A percentile compares a stretch with the other conserved stretches of the same genome.
Evolutionary conservation across 1,284 basidiomycete species (phyloP).

Genomic region (Irpex sp.): DNA sequence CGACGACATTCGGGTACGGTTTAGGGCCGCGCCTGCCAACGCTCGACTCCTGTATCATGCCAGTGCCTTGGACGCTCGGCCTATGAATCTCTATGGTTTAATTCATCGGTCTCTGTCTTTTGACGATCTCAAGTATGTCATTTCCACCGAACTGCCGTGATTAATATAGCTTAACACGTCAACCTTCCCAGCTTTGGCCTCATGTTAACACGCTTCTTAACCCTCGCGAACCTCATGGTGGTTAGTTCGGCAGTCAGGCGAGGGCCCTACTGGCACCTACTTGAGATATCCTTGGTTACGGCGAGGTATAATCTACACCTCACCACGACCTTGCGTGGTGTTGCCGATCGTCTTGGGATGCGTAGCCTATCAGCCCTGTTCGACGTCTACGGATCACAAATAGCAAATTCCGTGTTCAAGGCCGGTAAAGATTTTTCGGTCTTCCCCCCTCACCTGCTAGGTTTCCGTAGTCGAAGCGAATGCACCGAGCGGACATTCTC

Average conservation of each 20-base stretch:
- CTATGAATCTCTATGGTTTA: slow-evolving; percentile 39
- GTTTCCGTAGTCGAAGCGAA: slow-evolving; percentile 59
- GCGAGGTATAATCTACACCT: slow-evolving; percentile 57
- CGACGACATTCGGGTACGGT: slow-evolving; percentile 82
- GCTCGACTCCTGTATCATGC: slow-evolving; percentile 57
- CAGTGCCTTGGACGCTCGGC: slow-evolving; percentile 23
- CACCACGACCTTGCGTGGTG: slow-evolving; percentile 58
- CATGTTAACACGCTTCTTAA: slow-evolving; percentile 78
- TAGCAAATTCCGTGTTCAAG: slow-evolving; percentile 63
- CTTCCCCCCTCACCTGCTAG: slow-evolving; percentile 69
- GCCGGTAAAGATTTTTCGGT: slow-evolving; percentile 50
- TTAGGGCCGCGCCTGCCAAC: slow-evolving; percentile 65
- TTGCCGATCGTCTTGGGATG: slow-evolving; percentile 71
- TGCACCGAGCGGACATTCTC: slow-evolving; percentile 60
- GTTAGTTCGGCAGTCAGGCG: slow-evolving; percentile 77
- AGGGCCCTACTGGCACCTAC: slow-evolving; percentile 84
- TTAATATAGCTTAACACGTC: slow-evolving; percentile 8
- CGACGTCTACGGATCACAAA: slow-evolving; percentile 73
- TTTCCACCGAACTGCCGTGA: slow-evolving; percentile 3
- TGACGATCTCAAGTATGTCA: slow-evolving; percentile 45
- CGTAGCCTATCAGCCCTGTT: slow-evolving; percentile 65
- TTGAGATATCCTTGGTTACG: slow-evolving; percentile 62
- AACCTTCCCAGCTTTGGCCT: slow-evolving; percentile 55
- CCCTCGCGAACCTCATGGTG: slow-evolving; percentile 82
- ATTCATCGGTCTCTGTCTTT: slow-evolving; percentile 41